Conservation (phyloP, 176 grass and related monocot genomes). For the Leersia perrieri region DNA sequence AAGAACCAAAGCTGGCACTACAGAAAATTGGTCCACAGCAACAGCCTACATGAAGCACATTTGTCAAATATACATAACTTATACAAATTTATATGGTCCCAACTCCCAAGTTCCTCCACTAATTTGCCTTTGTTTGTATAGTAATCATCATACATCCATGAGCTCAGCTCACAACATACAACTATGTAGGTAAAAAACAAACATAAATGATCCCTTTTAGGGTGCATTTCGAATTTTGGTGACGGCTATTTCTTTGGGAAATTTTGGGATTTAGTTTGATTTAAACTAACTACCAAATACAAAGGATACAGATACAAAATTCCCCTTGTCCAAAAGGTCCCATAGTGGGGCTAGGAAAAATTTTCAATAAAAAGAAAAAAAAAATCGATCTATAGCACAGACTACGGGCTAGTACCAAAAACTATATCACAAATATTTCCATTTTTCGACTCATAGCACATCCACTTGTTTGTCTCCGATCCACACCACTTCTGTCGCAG, state of each 20-base stretch:
- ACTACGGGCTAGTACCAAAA: too few relatives aligned
- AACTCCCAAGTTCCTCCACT: neutral
- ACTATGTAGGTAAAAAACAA: neutral
- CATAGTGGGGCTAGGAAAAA: too few relatives aligned
- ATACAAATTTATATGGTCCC: neutral
- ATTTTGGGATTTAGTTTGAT: neutral
- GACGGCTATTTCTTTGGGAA: neutral
- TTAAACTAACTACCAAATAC: neutral
- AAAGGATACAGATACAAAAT: neutral
- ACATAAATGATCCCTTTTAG: neutral
- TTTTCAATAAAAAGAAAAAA: too few relatives aligned
- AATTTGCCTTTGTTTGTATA: neutral
- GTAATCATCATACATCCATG: neutral
- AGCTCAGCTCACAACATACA: neutral
- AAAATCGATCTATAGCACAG: too few relatives aligned
- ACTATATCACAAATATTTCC: too few relatives aligned
- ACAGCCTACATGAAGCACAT: neutral
- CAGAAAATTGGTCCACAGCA: neutral
- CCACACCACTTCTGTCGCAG: too few relatives aligned
- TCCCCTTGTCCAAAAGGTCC: too few relatives aligned
- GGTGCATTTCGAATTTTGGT: neutral
- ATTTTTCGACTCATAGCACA: too few relatives aligned
- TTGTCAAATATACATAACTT: neutral
- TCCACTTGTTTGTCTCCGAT: too few relatives aligned
- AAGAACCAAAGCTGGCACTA: neutral